Evolutionary conservation across 768 basidiomycete species (phyloP), one percentile per base, ranked within the genome.

Genomic region (Lactarius indigo): DNA sequence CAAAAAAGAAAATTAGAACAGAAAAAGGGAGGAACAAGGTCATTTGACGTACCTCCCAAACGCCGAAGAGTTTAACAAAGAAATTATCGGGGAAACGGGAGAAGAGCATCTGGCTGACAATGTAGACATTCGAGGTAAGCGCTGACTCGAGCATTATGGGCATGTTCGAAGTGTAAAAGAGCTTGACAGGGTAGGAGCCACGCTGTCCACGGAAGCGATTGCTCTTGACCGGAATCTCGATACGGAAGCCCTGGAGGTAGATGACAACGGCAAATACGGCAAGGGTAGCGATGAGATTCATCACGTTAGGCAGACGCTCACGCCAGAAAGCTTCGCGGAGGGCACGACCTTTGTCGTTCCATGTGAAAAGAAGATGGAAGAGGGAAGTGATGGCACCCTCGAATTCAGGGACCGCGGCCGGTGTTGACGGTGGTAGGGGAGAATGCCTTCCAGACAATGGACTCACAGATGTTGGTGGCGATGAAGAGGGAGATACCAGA

Each of bases 151-250:
- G 86, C 96, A 99, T 99, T 83, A 99, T 98, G 64, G 96, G 96
- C 96, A 98, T 99, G 82, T 98, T 99, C 54, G 87, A 90, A 18
- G 97, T 98, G 80, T 98, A 99, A 82, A 99, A 98, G 42, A 98
- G 87, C 81, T 98, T 98, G 81, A 99, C 85, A 60, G 97, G 97
- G 82, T 98, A 98, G 17, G 87, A 85, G 50, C 93, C 96, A 35
- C 96, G 85, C 77, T 98, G 95, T n/a, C 97, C 97, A 65, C 95
- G 85, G 88, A 95, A 94, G 70, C 87, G 86, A 82, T 92, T 95
- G 80, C 88, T 91, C 85, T 98, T 98, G 76, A 98, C 93, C 9
- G 96, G 96, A 75, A 98, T 98, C 76, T 98, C 96, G 69, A 98
- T 92, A 68, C 96, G 84, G 91, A 98, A 99, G 30, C 97, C 97